phyloP scores from a whole-genome alignment of 2,329 filamentous ascomycete species.

The Cadophora gregata region DNA sequence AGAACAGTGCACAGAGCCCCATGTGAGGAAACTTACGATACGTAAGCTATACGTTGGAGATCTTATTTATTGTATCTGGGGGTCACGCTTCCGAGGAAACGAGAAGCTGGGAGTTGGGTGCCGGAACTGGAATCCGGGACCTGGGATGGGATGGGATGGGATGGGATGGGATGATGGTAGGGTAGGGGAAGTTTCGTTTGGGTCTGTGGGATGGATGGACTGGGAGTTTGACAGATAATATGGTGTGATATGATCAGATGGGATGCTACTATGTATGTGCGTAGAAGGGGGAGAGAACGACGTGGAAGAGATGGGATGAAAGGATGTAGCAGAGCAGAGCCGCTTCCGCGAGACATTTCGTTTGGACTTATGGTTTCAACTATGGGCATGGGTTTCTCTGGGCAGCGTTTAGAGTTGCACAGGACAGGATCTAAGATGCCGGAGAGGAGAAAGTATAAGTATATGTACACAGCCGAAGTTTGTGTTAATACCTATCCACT shows the following conservation, averaged over 20 bases:
- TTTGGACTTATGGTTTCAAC: slow-evolving; percentile 1
- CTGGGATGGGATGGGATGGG: neutral
- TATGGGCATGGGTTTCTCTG: neutral
- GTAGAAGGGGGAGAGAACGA: neutral
- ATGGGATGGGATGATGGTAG: neutral
- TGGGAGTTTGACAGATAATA: neutral
- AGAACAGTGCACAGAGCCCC: slow-evolving; percentile 11
- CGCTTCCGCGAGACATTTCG: slow-evolving; percentile 7
- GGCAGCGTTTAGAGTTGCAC: no score
- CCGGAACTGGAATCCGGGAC: neutral
- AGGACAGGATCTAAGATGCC: neutral
- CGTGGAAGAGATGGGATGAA: neutral
- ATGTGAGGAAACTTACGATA: neutral
- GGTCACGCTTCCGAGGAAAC: neutral
- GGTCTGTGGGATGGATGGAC: neutral
- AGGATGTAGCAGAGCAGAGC: neutral
- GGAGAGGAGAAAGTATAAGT: neutral
- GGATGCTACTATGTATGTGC: neutral
- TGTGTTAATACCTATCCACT: no score
- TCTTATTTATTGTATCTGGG: neutral
- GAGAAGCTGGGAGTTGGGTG: neutral
- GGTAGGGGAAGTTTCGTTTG: neutral
- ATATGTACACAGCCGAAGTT: neutral
- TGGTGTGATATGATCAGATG: neutral
- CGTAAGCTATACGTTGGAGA: neutral